Percentiles rank a stretch among this genome's conserved stretches.
Conservation (phyloP, 305 asterid genomes). For the Coffea humblotiana region DNA sequence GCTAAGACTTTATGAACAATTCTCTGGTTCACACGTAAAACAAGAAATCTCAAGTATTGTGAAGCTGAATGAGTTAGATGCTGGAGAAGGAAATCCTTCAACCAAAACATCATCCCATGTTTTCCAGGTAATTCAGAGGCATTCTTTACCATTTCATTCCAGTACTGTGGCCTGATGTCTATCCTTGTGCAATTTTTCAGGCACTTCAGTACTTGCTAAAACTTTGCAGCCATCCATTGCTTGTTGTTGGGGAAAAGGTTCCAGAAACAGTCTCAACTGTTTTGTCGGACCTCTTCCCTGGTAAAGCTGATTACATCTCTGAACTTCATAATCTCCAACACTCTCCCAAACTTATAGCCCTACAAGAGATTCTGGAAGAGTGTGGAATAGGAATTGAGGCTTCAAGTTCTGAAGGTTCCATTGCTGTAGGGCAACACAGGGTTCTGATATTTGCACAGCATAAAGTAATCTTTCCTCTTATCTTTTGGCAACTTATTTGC, state of each 20-base stretch:
- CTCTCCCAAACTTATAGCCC: conserved; percentile 96
- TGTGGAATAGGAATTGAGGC: conserved; percentile 96
- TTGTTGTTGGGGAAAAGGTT: conserved; percentile 76
- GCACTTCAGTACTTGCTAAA: conserved; percentile 96
- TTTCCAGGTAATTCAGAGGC: conserved; percentile 70
- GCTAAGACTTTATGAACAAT: conserved; percentile 81
- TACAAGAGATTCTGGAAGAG: conserved; percentile 98
- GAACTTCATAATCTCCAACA: conserved; percentile 88
- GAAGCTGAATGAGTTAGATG: conserved; percentile 61
- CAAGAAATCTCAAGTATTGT: conserved; percentile 87
- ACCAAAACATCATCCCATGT: conserved; percentile 95
- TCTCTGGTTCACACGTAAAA: conserved; percentile 92
- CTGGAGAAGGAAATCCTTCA: conserved; percentile 47
- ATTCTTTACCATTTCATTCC: conserved; percentile 10
- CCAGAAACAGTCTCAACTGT: conserved; percentile 68
- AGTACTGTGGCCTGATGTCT: conserved; percentile 23
- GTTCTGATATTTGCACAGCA: conserved; percentile 97
- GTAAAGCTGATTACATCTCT: conserved; percentile 56
- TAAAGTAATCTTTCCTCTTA: conserved; percentile 48
- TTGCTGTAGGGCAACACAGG: conserved; percentile 85
- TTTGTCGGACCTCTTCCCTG: conserved; percentile 74
- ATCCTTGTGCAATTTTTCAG: conserved; percentile 43
- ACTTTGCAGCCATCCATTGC: conserved; percentile 97
- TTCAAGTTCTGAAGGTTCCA: conserved; percentile 72
- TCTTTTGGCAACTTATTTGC: conserved; percentile 1